These are phyloP conservation scores for Botrytis fragariae DNA, from an alignment of 2,329 filamentous ascomycete species.

Conservation along the genomic window DNA sequence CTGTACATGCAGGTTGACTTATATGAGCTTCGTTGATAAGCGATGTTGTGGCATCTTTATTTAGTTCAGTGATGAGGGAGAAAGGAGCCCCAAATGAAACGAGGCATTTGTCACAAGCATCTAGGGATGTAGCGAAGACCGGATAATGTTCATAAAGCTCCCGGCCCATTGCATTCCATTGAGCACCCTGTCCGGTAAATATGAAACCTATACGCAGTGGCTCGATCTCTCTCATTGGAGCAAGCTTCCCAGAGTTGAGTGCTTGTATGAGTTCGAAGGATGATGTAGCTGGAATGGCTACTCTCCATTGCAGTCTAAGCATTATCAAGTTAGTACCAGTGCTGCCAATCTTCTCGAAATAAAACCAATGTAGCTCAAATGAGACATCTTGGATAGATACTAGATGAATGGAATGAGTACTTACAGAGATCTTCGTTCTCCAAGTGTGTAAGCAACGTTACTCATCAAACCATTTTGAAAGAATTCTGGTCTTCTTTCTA, in stretches of 20 bases:
- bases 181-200: slow-evolving; percentile 30
- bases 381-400: neutral
- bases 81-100: slow-evolving; percentile 35
- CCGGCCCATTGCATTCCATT: slow-evolving; percentile 31
- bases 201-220: slow-evolving; percentile 23
- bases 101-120: slow-evolving; percentile 35
- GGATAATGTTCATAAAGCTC: slow-evolving; percentile 34
- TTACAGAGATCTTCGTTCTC: slow-evolving; percentile 31
- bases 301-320: slow-evolving; percentile 31
- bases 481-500: slow-evolving; percentile 36
- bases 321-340: neutral
- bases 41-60: slow-evolving; percentile 37
- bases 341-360: neutral
- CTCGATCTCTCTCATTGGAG: slow-evolving; percentile 29
- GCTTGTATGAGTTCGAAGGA: slow-evolving; percentile 34
- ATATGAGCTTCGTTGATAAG: slow-evolving; percentile 41
- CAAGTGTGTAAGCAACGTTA: slow-evolving; percentile 37
- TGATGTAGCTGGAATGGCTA: slow-evolving; percentile 30
- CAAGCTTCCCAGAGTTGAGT: slow-evolving; percentile 38
- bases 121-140: slow-evolving; percentile 38
- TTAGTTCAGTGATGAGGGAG: slow-evolving; percentile 36
- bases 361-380: neutral
- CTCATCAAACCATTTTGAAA: slow-evolving; percentile 36
- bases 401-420: neutral
- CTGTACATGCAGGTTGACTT: slow-evolving; percentile 45